Conservation (phyloP, 1,284 basidiomycete genomes). For the Melampsora americana region DNA sequence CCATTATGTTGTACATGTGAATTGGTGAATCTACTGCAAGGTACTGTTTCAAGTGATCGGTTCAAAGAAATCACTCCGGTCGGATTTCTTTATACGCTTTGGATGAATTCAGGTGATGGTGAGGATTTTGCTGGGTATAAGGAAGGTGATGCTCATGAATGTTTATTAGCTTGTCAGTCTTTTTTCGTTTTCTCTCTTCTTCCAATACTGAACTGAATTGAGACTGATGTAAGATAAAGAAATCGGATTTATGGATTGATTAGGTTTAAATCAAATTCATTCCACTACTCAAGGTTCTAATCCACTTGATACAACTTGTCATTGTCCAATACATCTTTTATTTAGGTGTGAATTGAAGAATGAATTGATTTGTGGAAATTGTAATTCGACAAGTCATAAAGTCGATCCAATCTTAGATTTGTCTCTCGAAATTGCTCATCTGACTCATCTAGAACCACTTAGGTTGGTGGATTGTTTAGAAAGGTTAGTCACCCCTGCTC, state of each 20-base stretch:
- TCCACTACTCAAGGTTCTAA: constrained; percentile 26
- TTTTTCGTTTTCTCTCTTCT: neutral
- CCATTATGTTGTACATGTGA: constrained; percentile 37
- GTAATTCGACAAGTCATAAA: constrained; percentile 16
- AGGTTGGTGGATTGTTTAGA: constrained; percentile 34
- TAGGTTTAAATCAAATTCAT: constrained; percentile 43
- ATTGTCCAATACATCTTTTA: constrained; percentile 40
- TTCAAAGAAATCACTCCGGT: constrained; percentile 22
- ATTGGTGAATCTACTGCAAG: constrained; percentile 24
- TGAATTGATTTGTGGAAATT: constrained; percentile 22
- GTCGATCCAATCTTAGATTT: constrained; percentile 40
- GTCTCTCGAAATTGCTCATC: constrained; percentile 36
- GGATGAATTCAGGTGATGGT: constrained; percentile 37
- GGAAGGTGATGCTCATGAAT: constrained; percentile 42
- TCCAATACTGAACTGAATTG: too few relatives aligned
- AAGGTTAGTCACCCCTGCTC: neutral
- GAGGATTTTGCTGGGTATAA: constrained; percentile 42
- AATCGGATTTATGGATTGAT: neutral
- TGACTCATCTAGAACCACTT: constrained; percentile 2
- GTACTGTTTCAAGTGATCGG: neutral
- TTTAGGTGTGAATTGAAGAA: constrained; percentile 33
- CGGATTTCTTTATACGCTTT: constrained; percentile 30
- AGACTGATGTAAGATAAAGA: neutral
- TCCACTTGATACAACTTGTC: constrained; percentile 8
- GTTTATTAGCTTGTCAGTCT: constrained; percentile 31